phyloP scores from a whole-genome alignment of 2,329 filamentous ascomycete genomes.

The Ophidiomyces ophidiicola region DNA sequence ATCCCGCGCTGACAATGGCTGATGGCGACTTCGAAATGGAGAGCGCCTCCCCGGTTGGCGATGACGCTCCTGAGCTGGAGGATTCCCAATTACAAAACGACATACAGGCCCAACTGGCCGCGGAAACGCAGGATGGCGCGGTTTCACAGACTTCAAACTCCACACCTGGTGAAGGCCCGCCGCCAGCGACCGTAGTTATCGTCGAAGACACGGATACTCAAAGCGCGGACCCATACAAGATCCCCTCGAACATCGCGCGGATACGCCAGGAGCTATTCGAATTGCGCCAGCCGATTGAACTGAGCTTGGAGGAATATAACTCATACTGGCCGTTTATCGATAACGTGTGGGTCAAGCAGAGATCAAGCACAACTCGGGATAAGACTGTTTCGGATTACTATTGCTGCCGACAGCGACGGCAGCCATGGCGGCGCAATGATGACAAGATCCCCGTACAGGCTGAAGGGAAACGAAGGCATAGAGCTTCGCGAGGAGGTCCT shows the following conservation, averaged over 20 bases:
- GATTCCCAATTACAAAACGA: slow-evolving; percentile 15
- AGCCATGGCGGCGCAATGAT: slow-evolving; percentile 21
- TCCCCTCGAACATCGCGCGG: slow-evolving; percentile 33
- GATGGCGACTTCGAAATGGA: slow-evolving; percentile 12
- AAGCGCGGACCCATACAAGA: slow-evolving; percentile 20
- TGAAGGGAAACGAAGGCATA: slow-evolving; percentile 37
- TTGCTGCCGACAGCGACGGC: slow-evolving; percentile 35
- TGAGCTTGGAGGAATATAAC: slow-evolving; percentile 36
- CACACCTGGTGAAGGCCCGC: slow-evolving; percentile 1
- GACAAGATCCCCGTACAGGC: slow-evolving; percentile 23
- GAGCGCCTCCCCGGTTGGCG: slow-evolving; percentile 5
- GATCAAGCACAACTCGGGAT: slow-evolving; percentile 32
- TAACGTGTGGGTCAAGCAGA: slow-evolving; percentile 40
- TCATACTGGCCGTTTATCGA: slow-evolving; percentile 40
- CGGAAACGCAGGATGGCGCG: slow-evolving; percentile 5
- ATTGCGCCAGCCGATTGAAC: slow-evolving; percentile 36
- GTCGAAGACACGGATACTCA: slow-evolving; percentile 1
- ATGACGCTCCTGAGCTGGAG: slow-evolving; percentile 11
- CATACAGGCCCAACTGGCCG: slow-evolving; percentile 16
- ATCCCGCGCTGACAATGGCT: not conserved
- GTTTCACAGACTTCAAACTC: not conserved
- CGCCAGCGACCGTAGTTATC: slow-evolving; percentile 2
- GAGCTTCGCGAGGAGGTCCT: slow-evolving; percentile 34
- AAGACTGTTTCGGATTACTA: slow-evolving; percentile 37
- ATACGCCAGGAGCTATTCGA: slow-evolving; percentile 36